Evolutionary conservation across 2,329 filamentous ascomycete genomes (phyloP), one percentile per base, ranked within the genome.

Genomic region (Neopestalotiopsis sp.): DNA sequence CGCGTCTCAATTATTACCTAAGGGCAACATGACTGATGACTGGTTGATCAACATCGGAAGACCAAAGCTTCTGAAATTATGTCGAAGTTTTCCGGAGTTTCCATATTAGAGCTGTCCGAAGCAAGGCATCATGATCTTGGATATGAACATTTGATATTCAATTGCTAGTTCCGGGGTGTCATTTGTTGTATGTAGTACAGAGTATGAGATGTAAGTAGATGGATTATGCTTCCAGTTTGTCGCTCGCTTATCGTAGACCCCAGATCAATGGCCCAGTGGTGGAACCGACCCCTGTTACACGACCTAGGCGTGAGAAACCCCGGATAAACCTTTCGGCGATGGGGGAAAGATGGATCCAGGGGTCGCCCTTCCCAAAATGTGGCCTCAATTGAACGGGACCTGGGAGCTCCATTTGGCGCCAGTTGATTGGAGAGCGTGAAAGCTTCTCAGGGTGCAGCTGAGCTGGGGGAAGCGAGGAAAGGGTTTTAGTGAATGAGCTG

Each of bases 281-380:
- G 6, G 34, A 38, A 7, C 10, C 6, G 34, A 38, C 34, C 34
- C 34, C 34, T 38, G 34, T 6, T 38, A 28, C 24, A 28, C 24
- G 24, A 28, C 24, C 24, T 28, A 28, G 24, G 24, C 7, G 14
- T 20, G 20, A 20, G 38, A 13, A 4, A 6, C 28, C 24, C 20
- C 65, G 65, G 65, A 67, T 58, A 40, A 67, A 67, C 32, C 38
- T 59, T 59, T 58, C 17, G 32, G 65, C 65, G 65, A 30, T 53
- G 13, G 17, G n/a, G 9, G 32, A 24, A 28, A 28, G 24, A 28
- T 28, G 24, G 24, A 67, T 61, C 53, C 53, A 61, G 72, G 70
- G 71, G 70, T 53, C 45, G 45, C 45, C 71, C 77, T 80, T 81
- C 76, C 80, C 75, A 80, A 81, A 82, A 82, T 79, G 81, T 83